Conservation (phyloP, 305 asterid genomes). For the Fraxinus paxiana region DNA sequence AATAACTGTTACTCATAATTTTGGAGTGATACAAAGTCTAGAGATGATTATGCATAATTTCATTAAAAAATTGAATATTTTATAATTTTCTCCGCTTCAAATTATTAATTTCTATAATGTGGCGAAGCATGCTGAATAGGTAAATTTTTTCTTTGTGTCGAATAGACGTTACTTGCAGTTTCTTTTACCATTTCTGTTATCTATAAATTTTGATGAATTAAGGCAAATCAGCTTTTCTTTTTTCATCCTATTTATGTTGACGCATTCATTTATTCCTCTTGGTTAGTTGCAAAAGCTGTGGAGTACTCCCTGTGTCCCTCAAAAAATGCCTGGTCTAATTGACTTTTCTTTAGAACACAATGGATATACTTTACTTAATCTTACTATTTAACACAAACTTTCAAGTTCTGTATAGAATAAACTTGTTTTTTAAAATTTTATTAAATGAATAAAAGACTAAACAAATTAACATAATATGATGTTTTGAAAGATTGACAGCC, state of each 20-base stretch:
- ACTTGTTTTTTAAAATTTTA: background rate
- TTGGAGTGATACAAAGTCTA: background rate
- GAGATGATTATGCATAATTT: conserved; percentile 1
- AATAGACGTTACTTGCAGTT: background rate
- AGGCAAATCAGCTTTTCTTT: background rate
- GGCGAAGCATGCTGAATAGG: conserved; percentile 10
- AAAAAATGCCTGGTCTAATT: background rate
- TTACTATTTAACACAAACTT: background rate
- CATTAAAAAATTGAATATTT: background rate
- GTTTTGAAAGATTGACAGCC: background rate
- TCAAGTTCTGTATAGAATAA: background rate
- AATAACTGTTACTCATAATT: background rate
- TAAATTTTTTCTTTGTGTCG: background rate
- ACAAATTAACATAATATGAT: background rate
- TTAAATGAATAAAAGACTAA: background rate
- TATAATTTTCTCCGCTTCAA: background rate
- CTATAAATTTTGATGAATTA: background rate
- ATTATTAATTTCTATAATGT: conserved; percentile 9
- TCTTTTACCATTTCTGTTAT: background rate
- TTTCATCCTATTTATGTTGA: background rate
- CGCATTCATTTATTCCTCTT: conserved; percentile 4
- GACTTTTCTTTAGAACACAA: background rate
- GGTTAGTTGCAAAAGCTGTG: conserved; percentile 12
- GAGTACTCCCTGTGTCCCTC: background rate
- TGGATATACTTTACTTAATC: background rate